Conservation (phyloP, 2,329 filamentous ascomycete species). For the Leptographium lundbergii region DNA sequence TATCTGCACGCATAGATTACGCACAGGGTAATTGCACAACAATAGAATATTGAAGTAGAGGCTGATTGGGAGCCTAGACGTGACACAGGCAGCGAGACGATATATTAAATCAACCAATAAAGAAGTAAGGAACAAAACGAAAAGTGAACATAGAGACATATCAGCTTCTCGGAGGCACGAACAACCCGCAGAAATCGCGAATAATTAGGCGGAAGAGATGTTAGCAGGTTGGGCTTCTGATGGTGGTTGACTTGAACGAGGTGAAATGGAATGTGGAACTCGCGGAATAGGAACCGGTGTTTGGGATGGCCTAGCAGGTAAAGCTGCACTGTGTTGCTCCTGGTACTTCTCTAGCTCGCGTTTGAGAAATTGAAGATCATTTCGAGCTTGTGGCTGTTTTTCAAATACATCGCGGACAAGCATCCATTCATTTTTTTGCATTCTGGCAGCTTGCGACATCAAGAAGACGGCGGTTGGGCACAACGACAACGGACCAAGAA, state of each 20-base stretch:
- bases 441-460: conserved; percentile 54
- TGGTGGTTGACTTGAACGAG: not conserved
- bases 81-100: too few species aligned
- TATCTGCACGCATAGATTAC: too few species aligned
- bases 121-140: too few species aligned
- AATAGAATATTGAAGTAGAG: too few species aligned
- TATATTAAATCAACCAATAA: too few species aligned
- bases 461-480: conserved; percentile 58
- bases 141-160: not conserved
- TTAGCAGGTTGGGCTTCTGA: not conserved
- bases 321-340: conserved; percentile 2
- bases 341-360: conserved; percentile 35
- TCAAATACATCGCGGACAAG: conserved; percentile 59
- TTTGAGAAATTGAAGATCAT: conserved; percentile 47
- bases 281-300: conserved; percentile 15
- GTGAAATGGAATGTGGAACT: conserved; percentile 9
- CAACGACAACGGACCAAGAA: conserved; percentile 40
- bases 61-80: too few species aligned
- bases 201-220: conserved; percentile 17
- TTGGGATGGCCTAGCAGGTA: conserved; percentile 9
- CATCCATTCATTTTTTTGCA: conserved; percentile 59
- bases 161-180: not conserved
- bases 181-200: not conserved
- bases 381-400: conserved; percentile 49
- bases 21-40: too few species aligned